Evolutionary conservation across 805 yeast species (phyloP), one percentile per base, ranked within the genome.

Genomic region (Cyberlindnera bimundalis): DNA sequence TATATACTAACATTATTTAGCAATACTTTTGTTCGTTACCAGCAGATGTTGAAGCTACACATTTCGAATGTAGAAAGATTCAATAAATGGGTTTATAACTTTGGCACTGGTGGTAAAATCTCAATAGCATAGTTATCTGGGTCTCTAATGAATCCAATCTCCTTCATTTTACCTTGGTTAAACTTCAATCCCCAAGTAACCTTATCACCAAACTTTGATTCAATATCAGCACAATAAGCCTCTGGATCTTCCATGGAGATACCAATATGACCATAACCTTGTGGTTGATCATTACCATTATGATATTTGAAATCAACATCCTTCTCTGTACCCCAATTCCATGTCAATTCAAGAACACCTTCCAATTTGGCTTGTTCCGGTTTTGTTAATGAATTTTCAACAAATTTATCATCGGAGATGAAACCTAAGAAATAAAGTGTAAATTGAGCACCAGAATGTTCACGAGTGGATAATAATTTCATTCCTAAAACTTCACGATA

Each of bases 321-420:
- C 16, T 66, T 56, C 60, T 93, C 99, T 17, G 97, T 87, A 17
- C 98, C 99, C 82, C 88, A 91, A 68, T 93, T 93, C 67, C 88
- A 91, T 34, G 98, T 91, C 59, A 93, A 72, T 66, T 93, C 99
- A 40, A 93, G 62, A 11, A 93, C 65, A 16, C 91, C 81, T 60
- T 86, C 88, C 45, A 79, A 66, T 37, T 51, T 37, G 6, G 73
- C 61, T 50, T 69, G 73, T 3, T 53, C 51, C 3, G 40, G 48
- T 25, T 41, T 54, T 4, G 59, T 50, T 41, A 70, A 65, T 26
- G 68, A 55, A 31, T 63, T 58, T 31, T 71, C 70, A 41, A 73
- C 80, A 45, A 51, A 66, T 58, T 53, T 70, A 10, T 54, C 60
- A 39, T 61, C 66, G 49, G 74, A 74, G 25, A 73, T 76, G 63